Conservation (phyloP, 108 stramenopile species). For the Cyclotella atomus region DNA sequence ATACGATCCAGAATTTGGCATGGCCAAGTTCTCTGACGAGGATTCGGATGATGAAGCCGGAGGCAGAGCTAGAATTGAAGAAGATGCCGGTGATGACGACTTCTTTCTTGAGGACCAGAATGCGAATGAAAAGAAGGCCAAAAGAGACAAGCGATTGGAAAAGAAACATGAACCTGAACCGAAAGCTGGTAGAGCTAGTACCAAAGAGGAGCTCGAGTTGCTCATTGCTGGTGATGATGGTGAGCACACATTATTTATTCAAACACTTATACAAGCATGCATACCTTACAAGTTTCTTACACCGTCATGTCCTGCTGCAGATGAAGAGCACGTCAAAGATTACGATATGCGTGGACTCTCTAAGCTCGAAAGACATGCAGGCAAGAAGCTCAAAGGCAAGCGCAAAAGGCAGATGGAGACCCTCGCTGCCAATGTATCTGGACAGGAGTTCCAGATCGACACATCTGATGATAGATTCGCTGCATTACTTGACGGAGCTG, state of each 20-base stretch:
- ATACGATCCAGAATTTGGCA: slow-evolving; percentile 51
- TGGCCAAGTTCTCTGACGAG: slow-evolving; percentile 47
- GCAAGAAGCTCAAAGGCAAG: slow-evolving; percentile 76
- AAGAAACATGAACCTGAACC: background rate
- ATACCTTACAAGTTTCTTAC: background rate
- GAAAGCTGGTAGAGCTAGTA: slow-evolving; percentile 34
- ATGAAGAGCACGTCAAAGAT: slow-evolving; percentile 74
- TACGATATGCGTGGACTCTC: slow-evolving; percentile 86
- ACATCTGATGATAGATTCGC: slow-evolving; percentile 85
- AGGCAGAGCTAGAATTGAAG: slow-evolving; percentile 15
- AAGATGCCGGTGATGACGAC: slow-evolving; percentile 40
- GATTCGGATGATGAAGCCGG: slow-evolving; percentile 29
- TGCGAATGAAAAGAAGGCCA: background rate
- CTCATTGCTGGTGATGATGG: slow-evolving; percentile 80
- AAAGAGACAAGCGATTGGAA: slow-evolving; percentile 2
- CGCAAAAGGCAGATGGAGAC: slow-evolving; percentile 85
- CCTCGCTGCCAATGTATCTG: slow-evolving; percentile 70
- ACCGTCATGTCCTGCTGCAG: slow-evolving; percentile 14
- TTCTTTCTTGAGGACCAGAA: slow-evolving; percentile 48
- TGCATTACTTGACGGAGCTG: slow-evolving; percentile 85
- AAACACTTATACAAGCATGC: background rate
- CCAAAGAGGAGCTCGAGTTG: slow-evolving; percentile 76
- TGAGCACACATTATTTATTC: slow-evolving; percentile 19
- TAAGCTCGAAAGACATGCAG: slow-evolving; percentile 79
- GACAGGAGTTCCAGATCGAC: slow-evolving; percentile 85